Base-by-base conservation (phyloP, 2,329 filamentous ascomycete genomes). In the Aspergillus vadensis region DNA sequence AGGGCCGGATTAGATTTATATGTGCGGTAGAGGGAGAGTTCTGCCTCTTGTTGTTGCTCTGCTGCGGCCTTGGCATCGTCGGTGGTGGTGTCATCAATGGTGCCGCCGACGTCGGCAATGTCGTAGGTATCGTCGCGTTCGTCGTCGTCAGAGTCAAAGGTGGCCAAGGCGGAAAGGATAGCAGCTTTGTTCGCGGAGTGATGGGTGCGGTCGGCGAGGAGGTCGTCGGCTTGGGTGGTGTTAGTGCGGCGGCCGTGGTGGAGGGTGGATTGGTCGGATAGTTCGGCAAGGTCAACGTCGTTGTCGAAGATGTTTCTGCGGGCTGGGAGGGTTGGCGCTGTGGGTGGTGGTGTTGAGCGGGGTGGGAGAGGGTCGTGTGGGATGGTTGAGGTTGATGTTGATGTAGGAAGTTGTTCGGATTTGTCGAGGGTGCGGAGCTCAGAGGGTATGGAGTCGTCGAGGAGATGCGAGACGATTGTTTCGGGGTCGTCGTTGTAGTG, bases 41-140 rank as follows among this genome's bases (percentile, higher is more conserved):
- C 93, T 63, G 85, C 65, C 9, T 68, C 65, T 7, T n/a, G 56
- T 27, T 59, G 83, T 80, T 1, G 44, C 61, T 64, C 10, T 66
- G 66, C 9, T 44, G 62, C 14, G 77, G 77, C 60, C 85, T 82
- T 55, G 5, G 85, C 21, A 43, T 25, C 53, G 38, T 84, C 81
- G n/a, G 86, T 82, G 3, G 73, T 77, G 17, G 83, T 82, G 67
- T 97, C 92, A 3, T 97, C 92, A 3, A 97, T 88, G 0, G 91
- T 91, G 21, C 94, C 93, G 38, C 95, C 95, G 2, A 98, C 92
- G 71, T 98, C 95, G 53, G 88, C 91, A 1, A 89, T 87, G 69
- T 99, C 95, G 72, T 99, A 99, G 0, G 94, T 98, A 74, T 99
- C 95, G 74, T 99, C 95, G 38, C 92, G 86, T 78, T 99, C 95